Evolutionary conservation across 805 yeast genomes (phyloP).

Genomic region (Candida argentea): DNA sequence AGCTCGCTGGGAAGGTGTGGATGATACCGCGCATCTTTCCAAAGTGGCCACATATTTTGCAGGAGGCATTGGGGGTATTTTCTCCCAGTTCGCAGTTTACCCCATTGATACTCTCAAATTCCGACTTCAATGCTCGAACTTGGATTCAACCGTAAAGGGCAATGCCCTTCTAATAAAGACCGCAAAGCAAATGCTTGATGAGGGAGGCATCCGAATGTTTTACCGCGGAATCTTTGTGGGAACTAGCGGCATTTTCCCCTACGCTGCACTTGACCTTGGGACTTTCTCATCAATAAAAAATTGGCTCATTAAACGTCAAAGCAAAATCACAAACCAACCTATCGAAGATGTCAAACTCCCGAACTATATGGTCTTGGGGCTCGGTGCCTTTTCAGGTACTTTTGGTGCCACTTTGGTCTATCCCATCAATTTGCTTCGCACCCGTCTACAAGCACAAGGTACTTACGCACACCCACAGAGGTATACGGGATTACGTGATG

Average conservation of each 20-base stretch:
- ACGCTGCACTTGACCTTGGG: constrained; percentile 93
- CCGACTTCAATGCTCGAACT: constrained; percentile 85
- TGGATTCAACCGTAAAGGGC: constrained; percentile 54
- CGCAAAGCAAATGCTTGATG: constrained; percentile 64
- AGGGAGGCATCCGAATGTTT: constrained; percentile 71
- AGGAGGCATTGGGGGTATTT: constrained; percentile 95
- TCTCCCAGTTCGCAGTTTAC: constrained; percentile 85
- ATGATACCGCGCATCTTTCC: constrained; percentile 60
- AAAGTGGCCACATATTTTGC: constrained; percentile 75
- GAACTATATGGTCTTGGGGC: constrained; percentile 68
- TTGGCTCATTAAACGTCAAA: constrained; percentile 59
- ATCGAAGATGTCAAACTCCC: constrained; percentile 66
- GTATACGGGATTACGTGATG: constrained; percentile 75
- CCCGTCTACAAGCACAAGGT: constrained; percentile 96
- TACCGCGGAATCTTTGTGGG: constrained; percentile 88
- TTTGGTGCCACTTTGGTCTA: constrained; percentile 94
- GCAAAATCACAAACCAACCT: constrained; percentile 38
- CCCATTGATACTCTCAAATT: constrained; percentile 94
- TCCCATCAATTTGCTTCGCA: constrained; percentile 84
- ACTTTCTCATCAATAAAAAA: constrained; percentile 81
- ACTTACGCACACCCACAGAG: constrained; percentile 89
- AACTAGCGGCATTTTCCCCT: constrained; percentile 93
- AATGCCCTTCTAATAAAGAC: constrained; percentile 52
- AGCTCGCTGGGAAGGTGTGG: constrained; percentile 66
- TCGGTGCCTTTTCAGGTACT: constrained; percentile 94